Base-by-base conservation (phyloP, 805 yeast genomes). In the Candida wancherniae region DNA sequence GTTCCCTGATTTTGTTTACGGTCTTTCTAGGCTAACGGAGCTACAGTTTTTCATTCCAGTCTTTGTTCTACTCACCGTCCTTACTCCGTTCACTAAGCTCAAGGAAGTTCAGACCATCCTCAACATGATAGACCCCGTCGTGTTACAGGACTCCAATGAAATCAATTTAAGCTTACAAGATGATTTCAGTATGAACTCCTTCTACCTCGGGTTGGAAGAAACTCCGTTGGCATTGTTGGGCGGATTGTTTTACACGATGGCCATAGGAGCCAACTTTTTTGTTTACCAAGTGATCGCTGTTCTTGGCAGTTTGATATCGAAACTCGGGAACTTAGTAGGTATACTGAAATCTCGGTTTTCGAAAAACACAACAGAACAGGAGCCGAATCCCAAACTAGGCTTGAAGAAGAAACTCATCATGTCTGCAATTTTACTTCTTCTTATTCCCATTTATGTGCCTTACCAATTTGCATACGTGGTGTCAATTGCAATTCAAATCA, bases 401-500 rank as follows among this genome's bases (percentile, higher is more conserved):
- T 22, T 29, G 18, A 30, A 22, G 22, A 31, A 23, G 13, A 37
- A 37, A 25, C 27, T 66, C n/a, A 58, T 67, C 2, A 55, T 64
- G 4, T 35, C 60, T 0, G 24, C 65, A 0, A 43, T 79, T 9
- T 37, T 75, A 3, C 39, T 63, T 1, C 52, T 68, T 13, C 23
- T 50, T 26, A 80, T 82, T 3, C 61, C 77, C 18, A 57, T 80
- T 15, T 82, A 79, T 48, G 58, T 84, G 9, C 96, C 96, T 0
- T 87, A 79, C 49, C 95, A 87, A 51, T 70, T 86, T 50, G 88
- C 84, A 2, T 84, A 71, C 46, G 60, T 76, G 6, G 67, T 83
- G 6, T 69, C 80, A 26, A 62, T 75, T 27, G 16, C 75, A 8
- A 69, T 81, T 2, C 95, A 85, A 51, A 42, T 62, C 1, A 47